Percentiles rank a stretch among this genome's conserved stretches.
These are phyloP conservation scores for Boehmeria nivea DNA, from an alignment of 306 rosid species.

Conservation along the genomic window DNA sequence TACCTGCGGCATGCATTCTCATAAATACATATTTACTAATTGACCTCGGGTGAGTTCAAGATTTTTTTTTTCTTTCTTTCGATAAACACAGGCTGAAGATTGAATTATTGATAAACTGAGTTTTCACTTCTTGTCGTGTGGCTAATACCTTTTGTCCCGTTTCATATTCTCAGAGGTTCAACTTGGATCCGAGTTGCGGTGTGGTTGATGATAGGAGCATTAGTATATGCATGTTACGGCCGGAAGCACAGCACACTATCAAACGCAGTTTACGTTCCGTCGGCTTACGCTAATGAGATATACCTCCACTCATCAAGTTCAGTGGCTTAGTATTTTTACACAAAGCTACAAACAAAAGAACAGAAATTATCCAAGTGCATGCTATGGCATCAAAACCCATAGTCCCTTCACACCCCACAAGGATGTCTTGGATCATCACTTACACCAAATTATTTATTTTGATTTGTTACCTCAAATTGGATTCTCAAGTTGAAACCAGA, in stretches of 20 bases:
- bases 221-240: constrained; percentile 58
- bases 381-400: too few relatives aligned
- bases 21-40: constrained; percentile 57
- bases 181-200: constrained; percentile 80
- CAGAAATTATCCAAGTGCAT: too few relatives aligned
- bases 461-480: too few relatives aligned
- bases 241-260: constrained; percentile 65
- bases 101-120: neutral
- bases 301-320: constrained; percentile 36
- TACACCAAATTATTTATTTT: too few relatives aligned
- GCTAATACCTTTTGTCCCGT: neutral
- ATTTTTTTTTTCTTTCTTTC: neutral
- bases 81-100: neutral
- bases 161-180: constrained; percentile 37
- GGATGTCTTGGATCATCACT: too few relatives aligned
- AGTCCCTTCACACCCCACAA: too few relatives aligned
- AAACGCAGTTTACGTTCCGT: constrained; percentile 51
- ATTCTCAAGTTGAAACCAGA: too few relatives aligned
- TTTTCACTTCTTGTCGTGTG: neutral
- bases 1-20: constrained; percentile 65
- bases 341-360: too few relatives aligned
- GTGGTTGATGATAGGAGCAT: constrained; percentile 63
- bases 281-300: constrained; percentile 35
- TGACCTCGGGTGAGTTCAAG: constrained; percentile 58
- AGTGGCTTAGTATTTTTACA: constrained; percentile 17